Evolutionary conservation across 176 grass and related monocot genomes (phyloP).

Genomic region (Aegilops speltoides): DNA sequence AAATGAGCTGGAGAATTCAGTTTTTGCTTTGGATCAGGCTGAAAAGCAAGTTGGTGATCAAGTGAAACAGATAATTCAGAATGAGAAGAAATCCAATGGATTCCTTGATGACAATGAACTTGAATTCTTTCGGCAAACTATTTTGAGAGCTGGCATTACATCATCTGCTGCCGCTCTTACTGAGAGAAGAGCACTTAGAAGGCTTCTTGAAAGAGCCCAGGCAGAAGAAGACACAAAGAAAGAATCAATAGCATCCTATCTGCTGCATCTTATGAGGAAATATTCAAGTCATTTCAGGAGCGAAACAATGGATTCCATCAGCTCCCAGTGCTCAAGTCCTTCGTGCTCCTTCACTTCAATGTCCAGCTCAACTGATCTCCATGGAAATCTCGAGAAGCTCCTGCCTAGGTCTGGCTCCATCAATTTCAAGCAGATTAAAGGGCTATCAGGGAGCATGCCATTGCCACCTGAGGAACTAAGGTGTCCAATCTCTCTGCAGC

Average conservation of each 20-base stretch:
- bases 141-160: conserved; percentile 48
- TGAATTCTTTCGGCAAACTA: conserved; percentile 58
- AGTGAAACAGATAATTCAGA: conserved; percentile 57
- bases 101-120: conserved; percentile 54
- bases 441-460: conserved; percentile 71
- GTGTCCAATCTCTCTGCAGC: conserved; percentile 86
- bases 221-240: conserved; percentile 64
- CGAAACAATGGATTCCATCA: conserved; percentile 32
- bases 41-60: conserved; percentile 64
- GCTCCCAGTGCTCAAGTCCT: conserved; percentile 53
- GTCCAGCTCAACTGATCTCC: conserved; percentile 28
- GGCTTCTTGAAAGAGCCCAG: conserved; percentile 56
- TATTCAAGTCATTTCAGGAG: conserved; percentile 61
- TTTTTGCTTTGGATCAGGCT: conserved; percentile 59
- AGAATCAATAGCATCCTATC: conserved; percentile 48
- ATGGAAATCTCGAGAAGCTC: conserved; percentile 36
- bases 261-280: conserved; percentile 72
- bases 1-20: conserved; percentile 47
- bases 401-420: conserved; percentile 42
- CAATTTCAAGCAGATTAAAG: conserved; percentile 47
- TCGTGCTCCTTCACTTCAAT: conserved; percentile 37
- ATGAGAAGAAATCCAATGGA: conserved; percentile 40
- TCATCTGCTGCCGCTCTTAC: conserved; percentile 60
- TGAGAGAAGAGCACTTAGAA: conserved; percentile 78
- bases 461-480: conserved; percentile 76